These are phyloP conservation scores for Garcia nutans DNA, from an alignment of 345 rosid species.

Conservation along the genomic window DNA sequence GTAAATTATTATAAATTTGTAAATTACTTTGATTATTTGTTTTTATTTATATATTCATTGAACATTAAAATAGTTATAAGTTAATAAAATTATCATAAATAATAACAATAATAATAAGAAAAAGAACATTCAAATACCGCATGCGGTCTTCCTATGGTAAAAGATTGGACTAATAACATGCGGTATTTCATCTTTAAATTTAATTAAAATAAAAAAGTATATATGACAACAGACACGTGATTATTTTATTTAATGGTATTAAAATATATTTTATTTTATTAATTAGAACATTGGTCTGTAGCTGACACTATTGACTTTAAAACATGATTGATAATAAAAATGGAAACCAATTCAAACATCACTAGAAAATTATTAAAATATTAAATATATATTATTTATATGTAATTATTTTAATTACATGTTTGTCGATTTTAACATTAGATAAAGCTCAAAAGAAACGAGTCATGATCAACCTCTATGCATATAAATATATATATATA, in stretches of 20 bases:
- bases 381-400: background rate
- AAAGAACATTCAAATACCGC: too few relatives aligned
- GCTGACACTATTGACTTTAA: background rate
- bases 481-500: too few relatives aligned
- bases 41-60: too few relatives aligned
- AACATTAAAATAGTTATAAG: too few relatives aligned
- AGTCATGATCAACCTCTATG: background rate
- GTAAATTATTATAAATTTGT: too few relatives aligned
- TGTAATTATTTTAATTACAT: background rate
- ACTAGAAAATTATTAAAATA: too few relatives aligned
- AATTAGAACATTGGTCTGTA: background rate
- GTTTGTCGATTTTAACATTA: background rate
- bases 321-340: background rate
- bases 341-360: background rate
- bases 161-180: background rate
- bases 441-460: conserved; percentile 5
- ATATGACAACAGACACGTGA: background rate
- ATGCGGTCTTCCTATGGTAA: too few relatives aligned
- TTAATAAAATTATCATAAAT: too few relatives aligned
- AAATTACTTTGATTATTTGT: too few relatives aligned
- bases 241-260: background rate
- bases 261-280: background rate
- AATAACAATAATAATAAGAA: too few relatives aligned
- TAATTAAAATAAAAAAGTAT: background rate
- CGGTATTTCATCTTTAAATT: background rate